Base-by-base conservation (phyloP, 306 rosid genomes). In the Trifolium subterraneum region DNA sequence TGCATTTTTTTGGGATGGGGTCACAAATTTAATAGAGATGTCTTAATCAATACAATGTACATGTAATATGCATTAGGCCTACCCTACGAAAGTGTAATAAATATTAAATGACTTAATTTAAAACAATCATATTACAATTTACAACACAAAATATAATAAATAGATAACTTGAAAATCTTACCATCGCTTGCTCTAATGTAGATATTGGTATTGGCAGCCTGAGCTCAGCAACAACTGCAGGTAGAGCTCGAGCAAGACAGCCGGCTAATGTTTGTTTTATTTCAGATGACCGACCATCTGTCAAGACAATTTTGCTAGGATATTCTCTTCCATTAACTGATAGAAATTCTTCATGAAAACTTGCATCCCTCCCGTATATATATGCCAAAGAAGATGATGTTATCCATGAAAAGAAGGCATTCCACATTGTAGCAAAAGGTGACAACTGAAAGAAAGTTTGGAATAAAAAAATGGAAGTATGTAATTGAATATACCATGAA, bases 121-220 rank as follows among this genome's bases (percentile, higher is more conserved):
- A 54, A 68, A 58, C 22, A 71, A 65, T 16, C 45, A 70, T 8
- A 44, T 55, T 9, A 45, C n/a, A n/a, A n/a, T n/a, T 55, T 59
- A 39, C 33, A 73, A 78, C 55, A 73, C 18, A 44, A 68, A 71
- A 12, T 38, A 44, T 64, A 71, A 54, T 22, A 42, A 54, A 64
- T 39, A 72, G 58, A 67, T 69, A 80, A 71, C 45, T 62, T 56
- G 18, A 68, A 68, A 55, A 66, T 76, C 76, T 45, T 92, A 92
- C 98, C 98, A 90, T 59, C 78, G 87, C 96, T 80, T 88, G 86
- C 90, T 94, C 98, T 86, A 94, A 82, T 81, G 80, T 88, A 76
- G 97, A 90, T 83, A 91, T 36, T 35, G 98, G 92, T 65, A 82
- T 79, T 75, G 91, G 83, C 68, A 94, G 78, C 85, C 83, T 80